A percentile compares a stretch with the other conserved stretches of the same genome.
These are phyloP conservation scores for Alternaria arborescens DNA, from an alignment of 2,329 filamentous ascomycete genomes.

Conservation along the genomic window DNA sequence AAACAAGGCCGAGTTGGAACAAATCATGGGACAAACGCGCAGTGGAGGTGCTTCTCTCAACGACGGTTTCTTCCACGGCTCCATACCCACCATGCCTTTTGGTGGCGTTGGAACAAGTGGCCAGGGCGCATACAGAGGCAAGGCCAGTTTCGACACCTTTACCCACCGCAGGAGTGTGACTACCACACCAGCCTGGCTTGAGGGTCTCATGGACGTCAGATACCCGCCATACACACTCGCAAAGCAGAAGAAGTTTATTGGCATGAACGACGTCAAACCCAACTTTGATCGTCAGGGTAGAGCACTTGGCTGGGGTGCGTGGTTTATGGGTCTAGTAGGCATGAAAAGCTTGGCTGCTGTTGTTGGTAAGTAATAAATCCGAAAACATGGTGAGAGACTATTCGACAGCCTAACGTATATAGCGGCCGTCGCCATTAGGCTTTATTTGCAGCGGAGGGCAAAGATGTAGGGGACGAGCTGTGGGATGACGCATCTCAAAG, in stretches of 20 bases:
- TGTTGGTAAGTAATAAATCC: slow-evolving; percentile 46
- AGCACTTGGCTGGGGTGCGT: slow-evolving; percentile 43
- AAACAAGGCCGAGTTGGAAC: slow-evolving; percentile 77
- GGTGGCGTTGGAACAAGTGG: slow-evolving; percentile 85
- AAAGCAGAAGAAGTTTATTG: slow-evolving; percentile 62
- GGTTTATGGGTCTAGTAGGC: slow-evolving; percentile 43
- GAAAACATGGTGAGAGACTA: background rate
- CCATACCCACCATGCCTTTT: slow-evolving; percentile 76
- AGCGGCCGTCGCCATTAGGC: slow-evolving; percentile 14
- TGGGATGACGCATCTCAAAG: background rate
- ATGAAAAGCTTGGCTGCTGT: slow-evolving; percentile 43
- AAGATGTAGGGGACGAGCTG: slow-evolving; percentile 4
- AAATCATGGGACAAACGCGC: slow-evolving; percentile 61
- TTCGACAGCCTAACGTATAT: background rate
- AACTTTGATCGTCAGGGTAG: slow-evolving; percentile 68
- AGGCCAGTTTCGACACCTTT: slow-evolving; percentile 74
- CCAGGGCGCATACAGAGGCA: slow-evolving; percentile 78
- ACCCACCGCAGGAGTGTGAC: slow-evolving; percentile 69
- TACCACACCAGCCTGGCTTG: slow-evolving; percentile 72
- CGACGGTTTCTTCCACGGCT: slow-evolving; percentile 73
- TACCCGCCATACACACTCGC: slow-evolving; percentile 67
- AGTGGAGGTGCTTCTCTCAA: slow-evolving; percentile 63
- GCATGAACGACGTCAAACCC: slow-evolving; percentile 62
- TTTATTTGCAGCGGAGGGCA: slow-evolving; percentile 13
- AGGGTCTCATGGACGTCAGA: slow-evolving; percentile 71